These are phyloP conservation scores for Rubroboletus satanas DNA, from an alignment of 768 basidiomycete species.

Conservation along the genomic window DNA sequence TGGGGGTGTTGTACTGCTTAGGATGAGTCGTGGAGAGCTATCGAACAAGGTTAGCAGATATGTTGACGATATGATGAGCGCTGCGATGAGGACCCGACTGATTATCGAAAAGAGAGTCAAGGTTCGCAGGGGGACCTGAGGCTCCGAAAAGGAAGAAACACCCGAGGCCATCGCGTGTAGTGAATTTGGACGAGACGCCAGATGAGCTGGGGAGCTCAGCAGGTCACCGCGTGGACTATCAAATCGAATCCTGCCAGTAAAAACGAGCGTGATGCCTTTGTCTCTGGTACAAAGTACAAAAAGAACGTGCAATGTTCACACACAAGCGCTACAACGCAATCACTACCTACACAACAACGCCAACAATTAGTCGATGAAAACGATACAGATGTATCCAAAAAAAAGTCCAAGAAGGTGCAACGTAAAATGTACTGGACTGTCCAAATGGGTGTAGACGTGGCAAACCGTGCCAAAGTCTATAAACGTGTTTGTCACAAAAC, in stretches of 20 bases:
- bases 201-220: not conserved
- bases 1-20: slow-evolving; percentile 7
- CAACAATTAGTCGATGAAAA: not conserved
- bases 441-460: not conserved
- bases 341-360: not conserved
- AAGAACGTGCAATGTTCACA: not conserved
- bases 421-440: not conserved
- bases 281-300: not conserved
- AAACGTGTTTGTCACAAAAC: not conserved
- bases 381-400: not conserved
- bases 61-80: slow-evolving; percentile 20
- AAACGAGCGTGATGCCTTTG: not conserved
- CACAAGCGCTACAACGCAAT: not conserved
- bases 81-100: slow-evolving; percentile 18
- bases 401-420: not conserved
- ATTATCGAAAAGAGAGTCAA: slow-evolving; percentile 24
- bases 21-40: slow-evolving; percentile 23
- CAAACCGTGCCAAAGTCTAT: not conserved
- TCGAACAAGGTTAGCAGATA: slow-evolving; percentile 24
- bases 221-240: not conserved
- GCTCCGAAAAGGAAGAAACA: not conserved
- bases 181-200: not conserved
- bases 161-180: not conserved
- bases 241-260: too few relatives aligned
- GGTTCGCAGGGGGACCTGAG: slow-evolving; percentile 14